Evolutionary conservation across 163 green algal genomes (phyloP).

Genomic region (Picocystis sp.): DNA sequence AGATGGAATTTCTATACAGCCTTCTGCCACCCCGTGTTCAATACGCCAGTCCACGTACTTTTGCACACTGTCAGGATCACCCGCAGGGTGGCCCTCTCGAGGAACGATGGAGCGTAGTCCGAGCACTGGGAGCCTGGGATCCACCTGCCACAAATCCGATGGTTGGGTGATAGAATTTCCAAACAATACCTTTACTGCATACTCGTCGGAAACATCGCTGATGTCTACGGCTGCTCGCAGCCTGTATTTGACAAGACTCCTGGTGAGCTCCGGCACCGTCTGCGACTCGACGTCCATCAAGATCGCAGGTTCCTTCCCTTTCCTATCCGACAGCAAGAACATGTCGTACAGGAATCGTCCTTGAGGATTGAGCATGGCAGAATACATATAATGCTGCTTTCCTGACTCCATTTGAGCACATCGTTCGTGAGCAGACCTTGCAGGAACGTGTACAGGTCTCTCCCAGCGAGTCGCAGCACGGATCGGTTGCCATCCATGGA

Average conservation of each 20-base stretch:
- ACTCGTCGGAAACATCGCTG: conserved; percentile 33
- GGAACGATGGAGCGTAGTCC: too few species aligned
- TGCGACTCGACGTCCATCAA: conserved; percentile 4
- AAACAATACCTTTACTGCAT: conserved; percentile 12
- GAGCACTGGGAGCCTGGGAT: too few species aligned
- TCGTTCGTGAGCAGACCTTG: conserved; percentile 69
- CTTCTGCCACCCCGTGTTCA: conserved; percentile 56
- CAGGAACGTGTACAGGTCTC: conserved; percentile 2
- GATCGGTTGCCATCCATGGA: too few species aligned
- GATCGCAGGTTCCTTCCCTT: neutral
- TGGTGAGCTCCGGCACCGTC: neutral
- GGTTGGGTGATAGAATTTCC: too few species aligned
- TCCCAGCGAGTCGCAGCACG: too few species aligned
- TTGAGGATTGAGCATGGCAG: conserved; percentile 53
- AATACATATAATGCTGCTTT: conserved; percentile 26
- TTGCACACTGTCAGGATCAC: neutral
- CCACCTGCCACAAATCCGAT: too few species aligned
- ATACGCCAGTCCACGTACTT: conserved; percentile 35
- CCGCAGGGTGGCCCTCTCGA: too few species aligned
- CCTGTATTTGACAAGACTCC: conserved; percentile 35
- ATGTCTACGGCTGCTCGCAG: conserved; percentile 49
- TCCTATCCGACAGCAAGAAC: conserved; percentile 29
- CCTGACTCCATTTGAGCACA: conserved; percentile 24
- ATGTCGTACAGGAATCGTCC: conserved; percentile 61
- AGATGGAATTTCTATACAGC: conserved; percentile 50